Evolutionary conservation across 2,329 filamentous ascomycete species (phyloP).

Genomic region (Bipolaris victoriae): DNA sequence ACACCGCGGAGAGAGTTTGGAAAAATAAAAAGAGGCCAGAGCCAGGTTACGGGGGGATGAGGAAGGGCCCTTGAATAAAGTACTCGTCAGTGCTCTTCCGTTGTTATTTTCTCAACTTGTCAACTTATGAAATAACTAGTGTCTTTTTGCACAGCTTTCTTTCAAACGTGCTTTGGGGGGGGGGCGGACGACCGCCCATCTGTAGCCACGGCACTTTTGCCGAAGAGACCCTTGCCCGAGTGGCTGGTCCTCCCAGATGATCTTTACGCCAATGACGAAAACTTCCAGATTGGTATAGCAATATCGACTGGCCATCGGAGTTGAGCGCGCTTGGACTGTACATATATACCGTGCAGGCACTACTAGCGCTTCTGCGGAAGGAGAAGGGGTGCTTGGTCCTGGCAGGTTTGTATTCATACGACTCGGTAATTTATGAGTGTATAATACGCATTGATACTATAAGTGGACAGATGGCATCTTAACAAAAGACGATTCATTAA

Average conservation of each 20-base stretch:
- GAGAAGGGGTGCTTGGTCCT: conserved; percentile 1
- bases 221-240: conserved; percentile 1
- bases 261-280: conserved; percentile 1
- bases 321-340: conserved; percentile 12
- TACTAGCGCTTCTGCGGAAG: neutral
- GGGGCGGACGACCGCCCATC: neutral
- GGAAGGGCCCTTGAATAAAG: no score
- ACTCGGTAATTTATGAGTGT: neutral
- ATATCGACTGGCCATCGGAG: conserved; percentile 18
- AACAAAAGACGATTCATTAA: neutral
- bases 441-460: neutral
- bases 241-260: neutral
- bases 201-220: conserved; percentile 10
- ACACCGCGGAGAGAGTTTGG: no score
- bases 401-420: conserved; percentile 4
- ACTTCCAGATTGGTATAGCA: conserved; percentile 12
- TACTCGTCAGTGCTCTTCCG: no score
- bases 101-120: no score
- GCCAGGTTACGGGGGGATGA: no score
- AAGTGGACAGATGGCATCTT: neutral
- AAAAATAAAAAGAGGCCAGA: no score
- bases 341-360: neutral
- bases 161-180: neutral
- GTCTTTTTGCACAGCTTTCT: neutral
- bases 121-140: no score